Evolutionary conservation across 306 rosid genomes (phyloP).

Genomic region (Myrica gale): DNA sequence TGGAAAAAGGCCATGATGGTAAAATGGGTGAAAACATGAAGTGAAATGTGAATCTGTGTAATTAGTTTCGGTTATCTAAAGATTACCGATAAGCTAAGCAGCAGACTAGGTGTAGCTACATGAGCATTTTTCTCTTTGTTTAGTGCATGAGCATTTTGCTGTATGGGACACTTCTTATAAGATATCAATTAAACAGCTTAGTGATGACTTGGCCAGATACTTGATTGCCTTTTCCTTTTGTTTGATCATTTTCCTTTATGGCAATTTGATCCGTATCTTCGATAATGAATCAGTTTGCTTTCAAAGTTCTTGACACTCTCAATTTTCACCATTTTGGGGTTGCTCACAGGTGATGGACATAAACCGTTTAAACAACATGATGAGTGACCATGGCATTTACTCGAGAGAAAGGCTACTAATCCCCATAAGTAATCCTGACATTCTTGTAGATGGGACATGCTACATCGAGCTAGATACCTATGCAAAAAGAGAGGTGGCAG

Average conservation of each 20-base stretch:
- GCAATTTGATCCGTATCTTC: background rate
- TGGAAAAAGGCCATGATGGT: background rate
- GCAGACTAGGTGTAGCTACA: background rate
- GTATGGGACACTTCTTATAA: background rate
- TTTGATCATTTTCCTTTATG: background rate
- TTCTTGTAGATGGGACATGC: constrained; percentile 64
- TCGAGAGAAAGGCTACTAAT: constrained; percentile 86
- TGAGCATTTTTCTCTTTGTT: background rate
- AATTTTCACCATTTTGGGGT: background rate
- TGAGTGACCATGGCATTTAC: constrained; percentile 95
- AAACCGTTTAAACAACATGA: constrained; percentile 89
- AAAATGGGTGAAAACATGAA: background rate
- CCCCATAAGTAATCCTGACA: constrained; percentile 62
- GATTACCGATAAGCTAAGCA: background rate
- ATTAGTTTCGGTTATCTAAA: background rate
- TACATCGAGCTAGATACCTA: constrained; percentile 66
- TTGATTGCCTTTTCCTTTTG: background rate
- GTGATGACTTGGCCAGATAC: background rate
- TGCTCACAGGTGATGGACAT: constrained; percentile 72
- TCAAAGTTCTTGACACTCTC: background rate
- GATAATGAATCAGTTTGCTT: background rate
- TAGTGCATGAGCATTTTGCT: background rate
- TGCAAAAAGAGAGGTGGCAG: constrained; percentile 92
- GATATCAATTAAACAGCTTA: background rate
- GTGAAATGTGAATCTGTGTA: background rate